Conservation (phyloP, 805 yeast genomes). For the Yarrowia yakushimensis region DNA sequence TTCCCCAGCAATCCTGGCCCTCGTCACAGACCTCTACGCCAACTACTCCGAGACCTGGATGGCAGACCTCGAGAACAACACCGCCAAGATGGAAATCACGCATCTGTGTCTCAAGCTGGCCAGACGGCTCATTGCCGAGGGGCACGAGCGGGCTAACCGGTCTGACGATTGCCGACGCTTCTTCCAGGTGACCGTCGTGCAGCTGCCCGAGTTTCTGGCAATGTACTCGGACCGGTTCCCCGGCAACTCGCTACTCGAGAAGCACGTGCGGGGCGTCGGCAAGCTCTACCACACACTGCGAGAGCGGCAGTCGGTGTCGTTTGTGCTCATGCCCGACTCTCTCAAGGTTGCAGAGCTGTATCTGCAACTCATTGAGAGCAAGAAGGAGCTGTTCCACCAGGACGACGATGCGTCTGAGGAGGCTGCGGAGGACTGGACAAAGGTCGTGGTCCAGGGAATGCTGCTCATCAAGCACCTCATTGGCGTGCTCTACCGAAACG, state of each 20-base stretch:
- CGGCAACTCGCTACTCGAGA: slow-evolving; percentile 58
- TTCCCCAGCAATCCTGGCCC: slow-evolving; percentile 59
- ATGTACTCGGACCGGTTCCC: slow-evolving; percentile 60
- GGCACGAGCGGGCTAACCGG: slow-evolving; percentile 66
- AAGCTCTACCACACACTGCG: slow-evolving; percentile 66
- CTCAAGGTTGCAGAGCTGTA: slow-evolving; percentile 58
- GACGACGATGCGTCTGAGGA: slow-evolving; percentile 48
- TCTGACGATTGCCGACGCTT: slow-evolving; percentile 58
- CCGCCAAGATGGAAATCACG: slow-evolving; percentile 65
- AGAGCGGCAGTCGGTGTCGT: slow-evolving; percentile 61
- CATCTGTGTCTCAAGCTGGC: slow-evolving; percentile 72
- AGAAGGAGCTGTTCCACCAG: slow-evolving; percentile 50
- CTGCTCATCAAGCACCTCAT: slow-evolving; percentile 62
- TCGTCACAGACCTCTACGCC: slow-evolving; percentile 57
- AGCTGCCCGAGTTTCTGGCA: slow-evolving; percentile 26
- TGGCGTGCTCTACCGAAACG: slow-evolving; percentile 58
- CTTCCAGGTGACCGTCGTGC: slow-evolving; percentile 44
- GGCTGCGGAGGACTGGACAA: slow-evolving; percentile 70
- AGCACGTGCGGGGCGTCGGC: slow-evolving; percentile 68
- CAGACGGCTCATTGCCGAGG: slow-evolving; percentile 71
- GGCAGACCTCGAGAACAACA: slow-evolving; percentile 33
- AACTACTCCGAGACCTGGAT: slow-evolving; percentile 61
- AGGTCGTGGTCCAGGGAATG: slow-evolving; percentile 56
- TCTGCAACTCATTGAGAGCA: slow-evolving; percentile 56
- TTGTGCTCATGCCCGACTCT: slow-evolving; percentile 64